These are phyloP conservation scores for Fusarium multiceps DNA, from an alignment of 2,329 filamentous ascomycete species.

Conservation along the genomic window DNA sequence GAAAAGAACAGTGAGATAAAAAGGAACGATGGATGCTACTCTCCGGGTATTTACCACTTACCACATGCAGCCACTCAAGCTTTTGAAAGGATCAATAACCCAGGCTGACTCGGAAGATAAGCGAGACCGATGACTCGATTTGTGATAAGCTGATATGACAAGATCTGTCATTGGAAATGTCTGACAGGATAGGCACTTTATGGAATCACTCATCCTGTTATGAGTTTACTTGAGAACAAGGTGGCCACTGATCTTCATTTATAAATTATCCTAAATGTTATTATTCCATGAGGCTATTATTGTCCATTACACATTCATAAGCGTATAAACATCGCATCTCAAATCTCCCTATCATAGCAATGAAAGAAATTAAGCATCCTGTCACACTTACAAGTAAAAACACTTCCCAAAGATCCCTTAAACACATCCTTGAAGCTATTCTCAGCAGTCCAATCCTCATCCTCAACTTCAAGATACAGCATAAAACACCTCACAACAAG, in stretches of 20 bases:
- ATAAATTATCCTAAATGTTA: too few relatives aligned
- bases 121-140: conserved; percentile 14
- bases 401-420: not conserved
- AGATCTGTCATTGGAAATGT: not conserved
- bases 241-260: too few relatives aligned
- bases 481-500: conserved; percentile 19
- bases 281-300: not conserved
- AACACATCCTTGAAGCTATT: accelerated
- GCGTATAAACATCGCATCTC: not conserved
- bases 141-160: conserved; percentile 15
- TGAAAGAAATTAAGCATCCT: not conserved
- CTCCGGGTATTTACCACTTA: not conserved
- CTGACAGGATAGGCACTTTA: not conserved
- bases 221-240: not conserved
- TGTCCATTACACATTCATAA: not conserved
- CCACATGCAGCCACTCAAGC: not conserved
- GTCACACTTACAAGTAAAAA: not conserved
- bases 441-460: not conserved
- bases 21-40: not conserved
- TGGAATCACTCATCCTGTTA: not conserved
- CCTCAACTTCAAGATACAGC: not conserved
- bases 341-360: not conserved
- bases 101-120: conserved; percentile 7
- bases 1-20: not conserved
- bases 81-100: not conserved